Percentiles rank a stretch among this genome's conserved stretches.
These are phyloP conservation scores for Citrullus amarus DNA, from an alignment of 306 rosid genomes.

Conservation along the genomic window DNA sequence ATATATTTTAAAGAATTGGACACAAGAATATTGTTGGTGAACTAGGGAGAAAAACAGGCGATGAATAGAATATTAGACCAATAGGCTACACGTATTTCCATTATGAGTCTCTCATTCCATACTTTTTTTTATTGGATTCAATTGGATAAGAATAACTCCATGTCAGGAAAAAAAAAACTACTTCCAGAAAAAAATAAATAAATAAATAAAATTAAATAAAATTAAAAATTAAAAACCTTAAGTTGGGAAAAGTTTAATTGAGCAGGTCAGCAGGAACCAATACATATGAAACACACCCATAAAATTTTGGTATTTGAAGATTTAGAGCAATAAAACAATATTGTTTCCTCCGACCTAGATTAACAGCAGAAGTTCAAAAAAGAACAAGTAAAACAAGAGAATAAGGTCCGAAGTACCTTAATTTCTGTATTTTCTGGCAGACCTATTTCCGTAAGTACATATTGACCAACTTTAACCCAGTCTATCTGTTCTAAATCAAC, in stretches of 20 bases:
- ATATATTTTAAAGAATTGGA: background rate
- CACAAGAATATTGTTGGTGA: background rate
- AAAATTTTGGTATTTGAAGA: background rate
- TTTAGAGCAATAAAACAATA: background rate
- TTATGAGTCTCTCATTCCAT: background rate
- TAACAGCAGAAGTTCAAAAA: background rate
- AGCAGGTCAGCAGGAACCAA: background rate
- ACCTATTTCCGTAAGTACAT: slow-evolving; percentile 38
- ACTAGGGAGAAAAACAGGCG: background rate
- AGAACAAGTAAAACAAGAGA: background rate
- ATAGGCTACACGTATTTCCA: background rate
- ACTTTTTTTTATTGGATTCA: background rate
- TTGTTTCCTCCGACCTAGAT: background rate
- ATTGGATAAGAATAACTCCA: background rate
- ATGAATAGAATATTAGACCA: background rate
- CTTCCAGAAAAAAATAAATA: background rate
- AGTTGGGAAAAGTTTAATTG: background rate
- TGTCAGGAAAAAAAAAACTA: no score
- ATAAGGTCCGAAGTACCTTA: slow-evolving; percentile 39
- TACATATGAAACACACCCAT: background rate
- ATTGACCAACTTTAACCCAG: slow-evolving; percentile 51
- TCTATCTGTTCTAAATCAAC: slow-evolving; percentile 39
- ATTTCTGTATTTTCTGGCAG: slow-evolving; percentile 46
- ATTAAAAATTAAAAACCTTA: background rate
- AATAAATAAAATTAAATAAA: no score